Evolutionary conservation across 495 filamentous ascomycete species (phyloP).

Genomic region (Neurospora sp.): DNA sequence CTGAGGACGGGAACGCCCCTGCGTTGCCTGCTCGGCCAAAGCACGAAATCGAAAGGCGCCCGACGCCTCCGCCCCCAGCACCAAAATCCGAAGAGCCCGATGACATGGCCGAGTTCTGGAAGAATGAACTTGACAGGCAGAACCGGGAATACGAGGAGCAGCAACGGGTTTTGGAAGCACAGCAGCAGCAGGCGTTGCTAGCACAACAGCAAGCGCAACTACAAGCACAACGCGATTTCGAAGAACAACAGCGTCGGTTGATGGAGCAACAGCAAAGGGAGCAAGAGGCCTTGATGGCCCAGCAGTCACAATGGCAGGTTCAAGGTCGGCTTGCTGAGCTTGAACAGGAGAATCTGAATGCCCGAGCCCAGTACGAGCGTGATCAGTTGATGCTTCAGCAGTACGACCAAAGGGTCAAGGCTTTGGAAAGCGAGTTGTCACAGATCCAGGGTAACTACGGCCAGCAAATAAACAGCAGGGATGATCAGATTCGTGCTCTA

Average conservation of each 20-base stretch:
- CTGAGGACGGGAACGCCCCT: conserved; percentile 74
- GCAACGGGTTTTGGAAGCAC: conserved; percentile 75
- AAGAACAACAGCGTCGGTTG: conserved; percentile 83
- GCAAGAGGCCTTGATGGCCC: conserved; percentile 76
- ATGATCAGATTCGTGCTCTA: conserved; percentile 84
- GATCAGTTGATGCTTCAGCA: conserved; percentile 95
- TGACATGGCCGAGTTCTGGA: conserved; percentile 96
- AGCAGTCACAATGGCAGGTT: conserved; percentile 84
- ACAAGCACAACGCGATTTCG: conserved; percentile 83
- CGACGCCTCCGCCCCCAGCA: conserved; percentile 53
- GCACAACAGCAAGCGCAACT: conserved; percentile 67
- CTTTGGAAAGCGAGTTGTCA: conserved; percentile 75
- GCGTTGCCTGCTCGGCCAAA: conserved; percentile 75
- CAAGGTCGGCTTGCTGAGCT: conserved; percentile 89
- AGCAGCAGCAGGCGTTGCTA: conserved; percentile 54
- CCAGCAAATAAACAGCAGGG: conserved; percentile 77
- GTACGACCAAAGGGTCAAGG: conserved; percentile 89
- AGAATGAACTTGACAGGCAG: conserved; percentile 77
- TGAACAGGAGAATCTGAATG: conserved; percentile 89
- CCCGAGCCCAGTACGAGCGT: conserved; percentile 89
- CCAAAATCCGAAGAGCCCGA: conserved; percentile 70
- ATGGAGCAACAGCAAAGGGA: conserved; percentile 83
- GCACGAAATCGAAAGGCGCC: conserved; percentile 53
- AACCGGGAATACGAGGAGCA: conserved; percentile 92
- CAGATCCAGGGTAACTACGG: conserved; percentile 74